Conservation (phyloP, 768 basidiomycete species). For the Lentinula boryana region DNA sequence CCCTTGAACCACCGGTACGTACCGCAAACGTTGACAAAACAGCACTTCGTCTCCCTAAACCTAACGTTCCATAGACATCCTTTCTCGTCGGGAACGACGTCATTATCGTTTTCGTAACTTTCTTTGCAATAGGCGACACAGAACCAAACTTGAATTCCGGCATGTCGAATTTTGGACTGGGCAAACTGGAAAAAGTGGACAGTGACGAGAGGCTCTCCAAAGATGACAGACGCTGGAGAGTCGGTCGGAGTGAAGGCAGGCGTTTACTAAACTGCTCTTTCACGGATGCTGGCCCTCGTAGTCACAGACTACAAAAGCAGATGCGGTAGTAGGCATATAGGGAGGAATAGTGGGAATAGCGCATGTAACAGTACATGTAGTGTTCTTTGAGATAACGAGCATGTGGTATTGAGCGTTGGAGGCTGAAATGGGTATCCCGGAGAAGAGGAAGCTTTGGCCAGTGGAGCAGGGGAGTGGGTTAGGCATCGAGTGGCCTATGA, state of each 20-base stretch:
- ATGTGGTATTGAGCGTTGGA: neutral
- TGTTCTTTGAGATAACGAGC: neutral
- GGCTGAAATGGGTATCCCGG: neutral
- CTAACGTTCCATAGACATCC: neutral
- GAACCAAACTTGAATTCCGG: neutral
- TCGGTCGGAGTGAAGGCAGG: neutral
- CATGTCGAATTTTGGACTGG: neutral
- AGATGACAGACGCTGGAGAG: neutral
- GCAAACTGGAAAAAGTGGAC: neutral
- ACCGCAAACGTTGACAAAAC: neutral
- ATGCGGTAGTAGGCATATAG: constrained; percentile 2
- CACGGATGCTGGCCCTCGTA: neutral
- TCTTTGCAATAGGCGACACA: neutral
- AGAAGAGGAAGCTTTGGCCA: neutral
- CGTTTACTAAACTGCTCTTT: neutral
- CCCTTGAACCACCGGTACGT: no score
- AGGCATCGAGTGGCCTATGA: constrained; percentile 77
- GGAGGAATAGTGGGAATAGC: neutral
- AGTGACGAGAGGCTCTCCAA: neutral
- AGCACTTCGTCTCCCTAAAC: neutral
- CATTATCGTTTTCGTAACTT: neutral
- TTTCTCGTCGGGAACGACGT: neutral
- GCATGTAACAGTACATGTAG: neutral
- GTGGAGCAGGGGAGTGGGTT: no score
- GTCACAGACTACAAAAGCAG: neutral